Evolutionary conservation across 1,284 basidiomycete genomes (phyloP).

Genomic region (Tilletia setariae): DNA sequence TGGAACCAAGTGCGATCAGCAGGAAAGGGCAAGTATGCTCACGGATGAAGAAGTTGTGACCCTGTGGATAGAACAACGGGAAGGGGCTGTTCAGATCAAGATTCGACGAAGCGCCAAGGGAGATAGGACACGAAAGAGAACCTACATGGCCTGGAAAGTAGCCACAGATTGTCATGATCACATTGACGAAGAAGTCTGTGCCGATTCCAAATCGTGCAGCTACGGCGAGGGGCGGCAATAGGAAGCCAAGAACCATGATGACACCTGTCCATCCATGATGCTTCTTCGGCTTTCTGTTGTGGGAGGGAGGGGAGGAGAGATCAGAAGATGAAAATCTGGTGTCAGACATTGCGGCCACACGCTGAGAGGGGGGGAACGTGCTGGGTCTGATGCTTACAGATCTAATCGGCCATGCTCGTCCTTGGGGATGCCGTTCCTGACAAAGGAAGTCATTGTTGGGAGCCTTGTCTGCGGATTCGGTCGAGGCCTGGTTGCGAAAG

Average conservation of each 20-base stretch:
- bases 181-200: conserved; percentile 85
- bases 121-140: too few species aligned
- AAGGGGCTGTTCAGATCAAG: conserved; percentile 40
- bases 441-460: background rate
- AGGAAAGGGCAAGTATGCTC: background rate
- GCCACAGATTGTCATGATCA: conserved; percentile 81
- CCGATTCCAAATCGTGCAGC: conserved; percentile 91
- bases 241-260: conserved; percentile 42
- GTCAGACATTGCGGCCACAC: background rate
- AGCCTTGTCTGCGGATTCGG: too few species aligned
- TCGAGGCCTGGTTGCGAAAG: too few species aligned
- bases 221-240: conserved; percentile 64
- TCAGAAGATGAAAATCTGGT: background rate
- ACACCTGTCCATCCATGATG: conserved; percentile 30
- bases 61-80: conserved; percentile 21
- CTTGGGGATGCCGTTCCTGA: background rate
- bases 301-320: background rate
- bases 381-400: background rate
- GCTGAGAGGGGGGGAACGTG: background rate
- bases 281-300: background rate
- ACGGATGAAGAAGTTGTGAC: conserved; percentile 23
- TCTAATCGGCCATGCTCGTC: conserved; percentile 9
- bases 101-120: background rate
- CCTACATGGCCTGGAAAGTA: conserved; percentile 13
- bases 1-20: background rate